Conservation (phyloP, 257 asterid genomes). For the Misopates orontium region DNA sequence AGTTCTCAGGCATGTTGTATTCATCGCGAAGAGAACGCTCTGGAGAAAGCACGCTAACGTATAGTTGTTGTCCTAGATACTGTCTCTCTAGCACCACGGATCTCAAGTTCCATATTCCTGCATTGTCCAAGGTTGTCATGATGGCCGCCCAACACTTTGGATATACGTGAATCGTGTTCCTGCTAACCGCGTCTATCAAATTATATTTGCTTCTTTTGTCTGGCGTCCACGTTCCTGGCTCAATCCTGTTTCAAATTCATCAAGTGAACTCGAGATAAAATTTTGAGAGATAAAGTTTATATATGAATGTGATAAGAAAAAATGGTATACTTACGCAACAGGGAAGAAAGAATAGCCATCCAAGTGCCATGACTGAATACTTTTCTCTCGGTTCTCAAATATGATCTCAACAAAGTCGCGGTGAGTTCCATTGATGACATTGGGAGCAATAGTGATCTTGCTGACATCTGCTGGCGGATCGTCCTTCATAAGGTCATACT, state of each 20-base stretch:
- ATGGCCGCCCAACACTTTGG: constrained; percentile 59
- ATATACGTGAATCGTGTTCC: constrained; percentile 59
- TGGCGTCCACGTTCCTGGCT: constrained; percentile 53
- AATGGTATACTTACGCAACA: constrained; percentile 47
- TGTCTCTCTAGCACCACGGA: constrained; percentile 38
- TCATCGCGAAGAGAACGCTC: constrained; percentile 53
- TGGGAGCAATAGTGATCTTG: constrained; percentile 39
- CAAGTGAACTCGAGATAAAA: not conserved
- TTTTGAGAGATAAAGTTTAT: too few relatives aligned
- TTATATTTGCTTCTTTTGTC: constrained; percentile 51
- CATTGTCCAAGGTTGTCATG: constrained; percentile 57
- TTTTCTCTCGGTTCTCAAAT: constrained; percentile 57
- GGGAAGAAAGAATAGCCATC: constrained; percentile 66
- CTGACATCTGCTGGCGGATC: constrained; percentile 29
- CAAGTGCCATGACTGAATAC: constrained; percentile 60
- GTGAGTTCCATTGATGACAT: constrained; percentile 41
- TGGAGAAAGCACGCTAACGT: constrained; percentile 53
- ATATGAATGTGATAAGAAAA: not conserved
- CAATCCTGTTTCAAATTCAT: constrained; percentile 39
- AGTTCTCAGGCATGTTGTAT: constrained; percentile 35
- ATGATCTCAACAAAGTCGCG: constrained; percentile 52
- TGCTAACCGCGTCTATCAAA: constrained; percentile 50
- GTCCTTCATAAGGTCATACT: constrained; percentile 44
- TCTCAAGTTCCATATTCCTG: constrained; percentile 66
- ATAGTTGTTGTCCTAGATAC: constrained; percentile 61